phyloP scores from a whole-genome alignment of 1,284 basidiomycete species.

The Cryptococcus deneoformans region DNA sequence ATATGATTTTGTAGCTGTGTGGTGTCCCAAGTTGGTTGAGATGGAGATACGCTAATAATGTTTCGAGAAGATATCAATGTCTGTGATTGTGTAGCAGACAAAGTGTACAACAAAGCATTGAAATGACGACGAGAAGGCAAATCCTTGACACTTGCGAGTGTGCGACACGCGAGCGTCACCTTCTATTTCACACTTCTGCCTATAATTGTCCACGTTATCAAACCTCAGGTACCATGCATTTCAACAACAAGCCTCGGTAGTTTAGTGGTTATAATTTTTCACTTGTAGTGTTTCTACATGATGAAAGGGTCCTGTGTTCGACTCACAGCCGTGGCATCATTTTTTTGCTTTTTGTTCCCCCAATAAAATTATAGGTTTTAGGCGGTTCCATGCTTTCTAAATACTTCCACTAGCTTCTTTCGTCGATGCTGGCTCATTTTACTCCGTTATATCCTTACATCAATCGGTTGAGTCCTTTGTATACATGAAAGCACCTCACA shows the following conservation, averaged over 20 bases:
- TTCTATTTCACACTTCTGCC: too few relatives aligned
- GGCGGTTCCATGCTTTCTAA: too few relatives aligned
- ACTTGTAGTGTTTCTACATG: slow-evolving; percentile 14
- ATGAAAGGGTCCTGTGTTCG: slow-evolving; percentile 22
- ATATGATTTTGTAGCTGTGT: neutral
- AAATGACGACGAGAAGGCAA: neutral
- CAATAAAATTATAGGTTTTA: too few relatives aligned
- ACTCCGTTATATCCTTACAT: too few relatives aligned
- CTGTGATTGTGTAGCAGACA: neutral
- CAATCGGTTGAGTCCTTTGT: too few relatives aligned
- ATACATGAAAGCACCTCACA: too few relatives aligned
- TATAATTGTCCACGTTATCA: too few relatives aligned
- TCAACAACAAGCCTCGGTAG: slow-evolving; percentile 9
- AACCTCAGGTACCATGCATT: too few relatives aligned
- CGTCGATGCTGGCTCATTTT: too few relatives aligned
- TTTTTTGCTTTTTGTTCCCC: neutral
- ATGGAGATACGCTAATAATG: neutral
- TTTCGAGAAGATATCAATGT: neutral
- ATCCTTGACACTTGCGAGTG: neutral
- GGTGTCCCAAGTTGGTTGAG: neutral
- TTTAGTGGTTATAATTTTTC: slow-evolving; percentile 25
- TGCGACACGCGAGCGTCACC: slow-evolving; percentile 3
- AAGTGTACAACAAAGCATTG: neutral
- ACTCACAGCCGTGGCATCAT: slow-evolving; percentile 15
- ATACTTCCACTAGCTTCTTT: too few relatives aligned